phyloP scores from a whole-genome alignment of 495 filamentous ascomycete species.

The Penicillium mononematosum region DNA sequence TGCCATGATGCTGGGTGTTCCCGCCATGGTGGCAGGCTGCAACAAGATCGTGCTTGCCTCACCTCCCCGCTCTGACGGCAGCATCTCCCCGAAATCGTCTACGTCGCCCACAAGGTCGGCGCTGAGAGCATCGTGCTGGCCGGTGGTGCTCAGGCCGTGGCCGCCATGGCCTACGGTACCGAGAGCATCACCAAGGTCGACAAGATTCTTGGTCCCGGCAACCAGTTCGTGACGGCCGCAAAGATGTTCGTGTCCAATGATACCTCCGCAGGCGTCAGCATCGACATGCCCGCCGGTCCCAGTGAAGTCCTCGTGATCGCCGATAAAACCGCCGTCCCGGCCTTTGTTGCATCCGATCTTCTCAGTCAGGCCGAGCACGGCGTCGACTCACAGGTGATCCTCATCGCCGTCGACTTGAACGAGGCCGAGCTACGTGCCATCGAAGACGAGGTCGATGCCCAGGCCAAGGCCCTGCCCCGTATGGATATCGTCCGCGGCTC shows the following conservation, averaged over 20 bases:
- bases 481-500: slow-evolving; percentile 93
- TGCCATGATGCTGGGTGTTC: slow-evolving; percentile 95
- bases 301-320: slow-evolving; percentile 96
- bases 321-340: slow-evolving; percentile 85
- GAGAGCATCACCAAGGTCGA: slow-evolving; percentile 87
- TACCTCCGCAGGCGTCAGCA: slow-evolving; percentile 88
- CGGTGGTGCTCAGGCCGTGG: slow-evolving; percentile 93
- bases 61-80: slow-evolving; percentile 85
- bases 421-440: slow-evolving; percentile 73
- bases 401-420: slow-evolving; percentile 78
- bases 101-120: slow-evolving; percentile 95
- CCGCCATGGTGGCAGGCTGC: slow-evolving; percentile 97
- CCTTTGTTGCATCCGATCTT: slow-evolving; percentile 92
- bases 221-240: slow-evolving; percentile 97
- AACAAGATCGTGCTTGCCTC: slow-evolving; percentile 90
- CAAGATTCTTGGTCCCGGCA: slow-evolving; percentile 97
- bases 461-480: slow-evolving; percentile 84
- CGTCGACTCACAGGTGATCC: slow-evolving; percentile 89
- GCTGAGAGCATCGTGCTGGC: slow-evolving; percentile 94
- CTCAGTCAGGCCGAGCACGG: slow-evolving; percentile 96
- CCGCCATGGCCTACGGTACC: slow-evolving; percentile 69
- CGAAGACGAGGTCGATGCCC: slow-evolving; percentile 84
- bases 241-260: slow-evolving; percentile 98
- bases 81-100: slow-evolving; percentile 93
- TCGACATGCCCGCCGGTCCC: slow-evolving; percentile 97